Base-by-base conservation (phyloP, 495 filamentous ascomycete species). In the Penicillium soppii region DNA sequence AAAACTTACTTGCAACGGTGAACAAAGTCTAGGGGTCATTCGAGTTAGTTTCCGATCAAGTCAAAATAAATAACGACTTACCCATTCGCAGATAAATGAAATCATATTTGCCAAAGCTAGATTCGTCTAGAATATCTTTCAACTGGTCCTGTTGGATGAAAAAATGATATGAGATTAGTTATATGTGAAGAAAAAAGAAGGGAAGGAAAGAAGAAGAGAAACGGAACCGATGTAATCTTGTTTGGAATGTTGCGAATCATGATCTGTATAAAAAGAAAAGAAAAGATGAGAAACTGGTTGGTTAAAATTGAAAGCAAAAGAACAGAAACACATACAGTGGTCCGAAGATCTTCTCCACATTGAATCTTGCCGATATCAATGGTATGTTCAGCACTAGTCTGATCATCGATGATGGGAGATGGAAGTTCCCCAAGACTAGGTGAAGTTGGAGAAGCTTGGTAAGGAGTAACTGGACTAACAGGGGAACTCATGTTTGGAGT, bases 221-320 rank as follows among this genome's bases (percentile, higher is more conserved):
- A 19, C 47, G 65, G 50, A 58, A 86, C 85, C 69, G 88, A 85
- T 50, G 89, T 83, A 53, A 97, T 84, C 60, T 89, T 89, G 69
- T 95, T 96, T 4, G 94, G 94, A 45, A 97, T 94, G 61, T 97
- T 97, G 7, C 92, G 86, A 21, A 97, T 74, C 94, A 98, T 98
- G 50, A 98, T 86, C 90, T 95, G 54, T 32, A n/a, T n/a, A n/a
- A n/a, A n/a, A 23, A 20, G 22, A 43, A 47, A 13, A 9, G 48
- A 23, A 47, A 64, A 45, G 67, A 43, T 41, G 50, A 68, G 41
- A 44, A 30, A 52, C 6, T 21, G 23, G 3, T 44, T 23, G n/a
- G n/a, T n/a, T n/a, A n/a, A n/a, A n/a, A n/a, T n/a, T n/a, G n/a
- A n/a, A n/a, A n/a, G 20, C 17, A 43, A 19, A 63, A n/a, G 67